Evolutionary conservation across 768 basidiomycete genomes (phyloP).

Genomic region (Candolleomyces eurysporus): DNA sequence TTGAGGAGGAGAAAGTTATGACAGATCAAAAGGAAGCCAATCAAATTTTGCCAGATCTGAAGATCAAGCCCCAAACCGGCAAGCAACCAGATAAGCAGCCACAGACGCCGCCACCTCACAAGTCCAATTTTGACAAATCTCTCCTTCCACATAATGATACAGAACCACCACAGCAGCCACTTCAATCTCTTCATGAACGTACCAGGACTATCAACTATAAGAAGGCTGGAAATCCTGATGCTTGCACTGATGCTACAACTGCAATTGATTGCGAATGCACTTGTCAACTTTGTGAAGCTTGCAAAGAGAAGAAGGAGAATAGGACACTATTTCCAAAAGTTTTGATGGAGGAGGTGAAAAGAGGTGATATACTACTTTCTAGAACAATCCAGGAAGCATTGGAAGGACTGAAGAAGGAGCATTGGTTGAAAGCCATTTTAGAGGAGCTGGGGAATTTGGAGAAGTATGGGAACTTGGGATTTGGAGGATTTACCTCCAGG

Average conservation of each 20-base stretch:
- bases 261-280: too few relatives aligned
- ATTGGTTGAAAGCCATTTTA: conserved; percentile 14
- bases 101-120: too few relatives aligned
- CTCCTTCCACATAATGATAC: too few relatives aligned
- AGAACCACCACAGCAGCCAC: too few relatives aligned
- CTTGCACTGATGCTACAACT: too few relatives aligned
- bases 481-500: conserved; percentile 8
- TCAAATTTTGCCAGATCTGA: background rate
- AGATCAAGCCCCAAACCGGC: background rate
- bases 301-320: background rate
- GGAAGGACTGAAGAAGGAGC: background rate
- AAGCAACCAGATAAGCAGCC: background rate
- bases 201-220: background rate
- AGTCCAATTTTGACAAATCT: too few relatives aligned
- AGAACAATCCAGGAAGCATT: background rate
- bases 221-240: background rate
- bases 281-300: background rate
- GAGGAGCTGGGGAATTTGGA: conserved; percentile 10
- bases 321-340: background rate
- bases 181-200: too few relatives aligned
- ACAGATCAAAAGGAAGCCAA: too few relatives aligned
- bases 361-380: background rate
- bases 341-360: background rate
- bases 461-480: conserved; percentile 8
- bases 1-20: background rate